A percentile compares a stretch with the other conserved stretches of the same genome.
Conservation (phyloP, 257 asterid genomes). For the Verbascum thapsus region DNA sequence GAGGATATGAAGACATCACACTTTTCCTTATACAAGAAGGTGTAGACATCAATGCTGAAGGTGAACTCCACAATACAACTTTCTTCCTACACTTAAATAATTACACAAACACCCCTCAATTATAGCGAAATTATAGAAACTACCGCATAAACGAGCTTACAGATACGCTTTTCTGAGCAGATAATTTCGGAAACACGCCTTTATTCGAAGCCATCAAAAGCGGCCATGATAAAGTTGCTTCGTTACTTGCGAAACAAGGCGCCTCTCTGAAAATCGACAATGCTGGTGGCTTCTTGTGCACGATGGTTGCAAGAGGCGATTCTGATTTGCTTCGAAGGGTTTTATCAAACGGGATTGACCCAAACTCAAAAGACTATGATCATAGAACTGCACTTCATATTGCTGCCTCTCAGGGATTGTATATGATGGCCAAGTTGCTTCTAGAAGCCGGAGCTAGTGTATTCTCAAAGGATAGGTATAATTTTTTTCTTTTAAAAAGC, state of each 20-base stretch:
- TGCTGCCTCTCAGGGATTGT: constrained; percentile 78
- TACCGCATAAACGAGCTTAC: not conserved
- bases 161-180: constrained; percentile 34
- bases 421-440: constrained; percentile 75
- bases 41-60: constrained; percentile 60
- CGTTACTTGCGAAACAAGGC: constrained; percentile 66
- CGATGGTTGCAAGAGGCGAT: constrained; percentile 70
- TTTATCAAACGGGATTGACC: constrained; percentile 69
- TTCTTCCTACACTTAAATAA: too few species aligned
- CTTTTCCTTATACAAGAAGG: constrained; percentile 71
- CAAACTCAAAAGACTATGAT: constrained; percentile 73
- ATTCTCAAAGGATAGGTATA: constrained; percentile 76
- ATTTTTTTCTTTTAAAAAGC: not conserved
- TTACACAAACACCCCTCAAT: too few species aligned
- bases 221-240: constrained; percentile 74
- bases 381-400: constrained; percentile 83
- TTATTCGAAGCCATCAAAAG: constrained; percentile 76
- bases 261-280: constrained; percentile 61
- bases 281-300: constrained; percentile 73
- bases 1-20: constrained; percentile 74
- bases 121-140: too few species aligned
- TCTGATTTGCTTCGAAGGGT: constrained; percentile 73
- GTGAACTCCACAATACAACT: constrained; percentile 31
- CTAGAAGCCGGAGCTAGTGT: constrained; percentile 89
- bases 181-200: constrained; percentile 80